Evolutionary conservation across 2,329 filamentous ascomycete genomes (phyloP), one percentile per base, ranked within the genome.

Genomic region (Eutypella sp.): DNA sequence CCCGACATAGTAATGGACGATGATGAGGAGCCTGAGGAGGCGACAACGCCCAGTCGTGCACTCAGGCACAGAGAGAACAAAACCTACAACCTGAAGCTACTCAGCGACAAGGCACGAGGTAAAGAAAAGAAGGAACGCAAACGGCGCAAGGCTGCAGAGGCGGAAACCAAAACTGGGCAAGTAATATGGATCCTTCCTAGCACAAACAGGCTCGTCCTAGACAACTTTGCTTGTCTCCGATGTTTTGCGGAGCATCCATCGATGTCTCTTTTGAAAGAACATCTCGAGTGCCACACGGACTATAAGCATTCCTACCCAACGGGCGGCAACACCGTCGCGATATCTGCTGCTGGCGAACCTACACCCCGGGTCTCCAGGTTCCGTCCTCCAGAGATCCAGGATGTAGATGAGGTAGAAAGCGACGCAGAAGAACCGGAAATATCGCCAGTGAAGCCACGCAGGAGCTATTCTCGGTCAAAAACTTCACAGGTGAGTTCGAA

Each of bases 51-150:
- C 0, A 76, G 69, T 44, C 71, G 77, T 47, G 73, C 74, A 2
- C 61, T 79, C 16, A 70, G 78, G 37, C 63, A 66, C 15, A 70
- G 78, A 43, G 69, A 66, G 36, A 72, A 71, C 46, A 74, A 75
- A 48, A 70, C 72, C 19, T 84, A 84, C 57, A 84, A 84, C 51
- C 61, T 83, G 31, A 82, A 81, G 57, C 67, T 74, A 11, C 63
- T 83, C 15, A 82, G 74, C 59, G 76, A 79, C 53, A 75, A 77
- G 53, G 76, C 77, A 5, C 71, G 78, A 42, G 77, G 78, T 4
- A 76, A 70, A 52, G 72, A 74, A 37, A 57, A 60, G 16, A 70
- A 68, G 49, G 75, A 72, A 50, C 68, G 68, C n/a, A 66, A 67
- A 45, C 64, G 64, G 45, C 60, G 55, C 53, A 61, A 56, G 56